phyloP scores from a whole-genome alignment of 2,329 filamentous ascomycete genomes.

The Pseudogymnoascus pannorum region DNA sequence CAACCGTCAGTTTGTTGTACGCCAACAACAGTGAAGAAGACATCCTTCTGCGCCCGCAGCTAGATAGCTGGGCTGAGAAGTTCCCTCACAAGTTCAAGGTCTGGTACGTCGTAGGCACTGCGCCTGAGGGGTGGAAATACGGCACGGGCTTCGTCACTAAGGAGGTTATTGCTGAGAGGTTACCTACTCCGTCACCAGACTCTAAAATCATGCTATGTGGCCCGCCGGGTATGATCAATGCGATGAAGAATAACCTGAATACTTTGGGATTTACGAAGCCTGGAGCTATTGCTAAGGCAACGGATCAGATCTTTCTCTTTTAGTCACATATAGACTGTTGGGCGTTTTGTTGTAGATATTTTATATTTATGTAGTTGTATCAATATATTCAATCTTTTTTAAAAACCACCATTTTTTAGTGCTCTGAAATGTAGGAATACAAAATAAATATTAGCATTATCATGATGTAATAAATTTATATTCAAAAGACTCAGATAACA shows the following conservation, averaged over 20 bases:
- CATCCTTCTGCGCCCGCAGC: slow-evolving; percentile 49
- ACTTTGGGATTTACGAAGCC: slow-evolving; percentile 45
- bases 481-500: neutral
- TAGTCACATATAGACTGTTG: slow-evolving; percentile 21
- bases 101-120: slow-evolving; percentile 46
- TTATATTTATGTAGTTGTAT: neutral
- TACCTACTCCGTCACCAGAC: slow-evolving; percentile 40
- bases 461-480: neutral
- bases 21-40: slow-evolving; percentile 52
- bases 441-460: neutral
- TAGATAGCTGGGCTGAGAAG: slow-evolving; percentile 44
- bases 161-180: slow-evolving; percentile 40
- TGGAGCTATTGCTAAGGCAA: slow-evolving; percentile 42
- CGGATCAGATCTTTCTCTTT: slow-evolving; percentile 49
- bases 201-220: slow-evolving; percentile 53
- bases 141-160: slow-evolving; percentile 45
- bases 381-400: neutral
- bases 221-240: slow-evolving; percentile 52
- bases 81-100: slow-evolving; percentile 49
- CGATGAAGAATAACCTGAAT: slow-evolving; percentile 43
- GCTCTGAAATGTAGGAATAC: too few relatives aligned
- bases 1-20: slow-evolving; percentile 50
- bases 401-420: neutral
- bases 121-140: slow-evolving; percentile 40
- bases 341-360: neutral